Evolutionary conservation across 2,329 filamentous ascomycete genomes (phyloP), one percentile per base, ranked within the genome.

Genomic region (Colletotrichum liriopes): DNA sequence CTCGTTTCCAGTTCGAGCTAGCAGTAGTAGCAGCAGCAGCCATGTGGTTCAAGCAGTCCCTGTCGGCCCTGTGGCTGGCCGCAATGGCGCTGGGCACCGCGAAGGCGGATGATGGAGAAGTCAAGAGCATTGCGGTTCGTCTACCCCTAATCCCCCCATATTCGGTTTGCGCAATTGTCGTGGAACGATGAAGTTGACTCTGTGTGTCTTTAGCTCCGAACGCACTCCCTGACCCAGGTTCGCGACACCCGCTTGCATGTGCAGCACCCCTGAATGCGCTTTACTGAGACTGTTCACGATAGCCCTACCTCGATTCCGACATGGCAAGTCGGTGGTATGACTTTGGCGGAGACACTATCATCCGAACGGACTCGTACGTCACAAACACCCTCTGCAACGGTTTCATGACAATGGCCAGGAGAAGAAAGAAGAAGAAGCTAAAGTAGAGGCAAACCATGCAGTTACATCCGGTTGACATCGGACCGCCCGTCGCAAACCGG

Each of bases 261-360:
- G 49, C 39, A 49, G 29, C 32, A 29, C 55, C 52, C 67, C 67
- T 64, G 49, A 56, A 26, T 49, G 63, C 71, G 59, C 59, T 67
- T 62, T 67, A 41, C 58, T 71, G 58, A 71, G 55, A 54, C 23
- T 75, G 74, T 72, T 65, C 51, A 67, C 75, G 65, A 75, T 80
- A 98, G 93, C 96, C 96, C 74, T 99, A 98, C 84, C 91, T 99
- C 78, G 96, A 99, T 85, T 96, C 95, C 73, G 96, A 98, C 83
- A 95, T 98, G 92, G 93, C 97, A 86, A 98, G 94, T 86, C 93
- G 96, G 81, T 99, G 96, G 96, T 99, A 96, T 85, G 96, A 99
- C 86, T 99, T 97, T 89, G 96, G 96, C 81, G 96, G 96, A 80
- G 95, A 98, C 85, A 94, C 96, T 51, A 92, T 99, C 78, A 89